These are phyloP conservation scores for Ophiobolus disseminans DNA, from an alignment of 2,329 filamentous ascomycete species.

Conservation along the genomic window DNA sequence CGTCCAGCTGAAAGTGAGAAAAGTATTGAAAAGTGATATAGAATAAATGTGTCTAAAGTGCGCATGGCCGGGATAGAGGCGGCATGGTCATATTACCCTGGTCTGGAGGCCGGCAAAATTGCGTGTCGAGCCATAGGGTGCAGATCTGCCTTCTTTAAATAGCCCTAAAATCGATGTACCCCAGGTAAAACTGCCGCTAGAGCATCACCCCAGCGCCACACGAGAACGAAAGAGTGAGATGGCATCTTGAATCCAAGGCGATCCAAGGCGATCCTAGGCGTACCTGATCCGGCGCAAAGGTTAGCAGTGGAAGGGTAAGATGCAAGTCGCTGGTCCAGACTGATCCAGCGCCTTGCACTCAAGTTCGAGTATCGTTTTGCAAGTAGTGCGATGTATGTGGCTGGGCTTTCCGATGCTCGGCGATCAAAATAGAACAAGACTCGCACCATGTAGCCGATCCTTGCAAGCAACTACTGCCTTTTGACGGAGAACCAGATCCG, in stretches of 20 bases:
- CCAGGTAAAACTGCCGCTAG: conserved; percentile 12
- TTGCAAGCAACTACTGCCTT: conserved; percentile 22
- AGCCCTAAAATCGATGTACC: conserved; percentile 21
- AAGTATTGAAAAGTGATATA: conserved; percentile 27
- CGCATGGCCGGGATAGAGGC: conserved; percentile 24
- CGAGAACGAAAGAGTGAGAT: background rate
- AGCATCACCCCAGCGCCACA: background rate
- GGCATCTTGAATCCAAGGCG: background rate
- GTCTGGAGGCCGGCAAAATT: conserved; percentile 33
- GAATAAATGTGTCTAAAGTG: conserved; percentile 38
- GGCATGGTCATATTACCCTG: conserved; percentile 26
- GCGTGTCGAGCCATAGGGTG: conserved; percentile 27
- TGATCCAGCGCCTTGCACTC: conserved; percentile 1
- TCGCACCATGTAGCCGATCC: background rate
- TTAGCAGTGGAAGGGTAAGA: background rate
- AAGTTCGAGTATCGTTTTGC: background rate
- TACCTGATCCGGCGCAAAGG: conserved; percentile 3
- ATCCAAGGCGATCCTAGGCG: background rate
- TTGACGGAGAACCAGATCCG: conserved; percentile 32
- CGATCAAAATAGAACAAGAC: background rate
- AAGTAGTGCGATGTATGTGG: too few relatives aligned
- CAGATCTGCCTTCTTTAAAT: conserved; percentile 34
- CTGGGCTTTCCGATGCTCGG: too few relatives aligned
- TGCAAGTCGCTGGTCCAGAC: background rate
- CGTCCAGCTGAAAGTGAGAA: conserved; percentile 19